Base-by-base conservation (phyloP, 257 asterid species). In the Plectranthus barbatus region DNA sequence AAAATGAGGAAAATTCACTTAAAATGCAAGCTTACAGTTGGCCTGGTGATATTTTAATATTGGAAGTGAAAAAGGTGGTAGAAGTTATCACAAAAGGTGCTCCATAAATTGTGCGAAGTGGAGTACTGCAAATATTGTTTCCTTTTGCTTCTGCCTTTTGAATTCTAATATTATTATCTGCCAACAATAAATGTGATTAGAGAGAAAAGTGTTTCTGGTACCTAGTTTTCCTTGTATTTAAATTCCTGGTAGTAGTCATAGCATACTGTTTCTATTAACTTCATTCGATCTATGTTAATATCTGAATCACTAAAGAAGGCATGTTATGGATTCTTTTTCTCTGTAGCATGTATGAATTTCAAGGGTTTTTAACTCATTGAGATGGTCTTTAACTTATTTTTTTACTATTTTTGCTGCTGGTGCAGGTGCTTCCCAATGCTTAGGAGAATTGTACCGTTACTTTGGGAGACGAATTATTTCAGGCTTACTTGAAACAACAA, bases 361-460 rank as follows among this genome's bases (percentile, higher is more conserved):
- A 40, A 15, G 60, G 56, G 60, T 9, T 51, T 46, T 57, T 51
- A 26, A 39, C 51, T 59, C 31, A 21, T 44, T 9, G 64, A 67
- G 51, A 40, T 56, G 1, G 19, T 39, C 20, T 53, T 56, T 44
- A n/a, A 39, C 17, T 44, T 42, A 12, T 54, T 24, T 12, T 14
- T 8, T 60, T 49, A 19, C 29, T 37, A 46, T 56, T 46, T 41
- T 64, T 58, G 72, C 58, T 67, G 55, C 60, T 56, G 31, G 7
- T 69, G 42, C 50, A 93, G 99, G 97, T 75, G 99, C 88, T 78
- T 82, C 94, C 13, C 95, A 87, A 75, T 93, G 96, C 76, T 83
- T 93, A 79, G 99, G 96, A 60, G 97, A 90, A 80, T 74, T 90
- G 73, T 93, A 90, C 72, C 81, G 72, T 59, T 74, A 70, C 76